phyloP scores from a whole-genome alignment of 1,284 basidiomycete genomes.

The Apiotrichum porosum region DNA sequence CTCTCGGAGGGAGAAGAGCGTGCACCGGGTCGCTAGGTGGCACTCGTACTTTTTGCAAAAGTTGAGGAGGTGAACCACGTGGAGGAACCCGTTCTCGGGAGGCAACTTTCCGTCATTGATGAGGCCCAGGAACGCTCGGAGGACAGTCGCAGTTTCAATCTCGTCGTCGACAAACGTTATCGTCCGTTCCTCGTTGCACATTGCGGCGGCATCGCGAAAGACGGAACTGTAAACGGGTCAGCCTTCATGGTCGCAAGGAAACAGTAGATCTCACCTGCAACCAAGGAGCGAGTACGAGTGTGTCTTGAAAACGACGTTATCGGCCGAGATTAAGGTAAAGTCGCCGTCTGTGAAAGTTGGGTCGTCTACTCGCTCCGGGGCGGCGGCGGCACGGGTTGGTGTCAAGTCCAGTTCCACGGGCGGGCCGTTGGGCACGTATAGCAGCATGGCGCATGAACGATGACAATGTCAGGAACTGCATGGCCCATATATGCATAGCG shows the following conservation, averaged over 20 bases:
- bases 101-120: not conserved
- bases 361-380: too few relatives aligned
- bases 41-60: constrained; percentile 4
- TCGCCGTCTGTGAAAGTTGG: not conserved
- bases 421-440: too few relatives aligned
- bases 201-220: not conserved
- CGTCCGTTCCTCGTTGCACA: not conserved
- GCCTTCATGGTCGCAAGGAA: not conserved
- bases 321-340: constrained; percentile 7
- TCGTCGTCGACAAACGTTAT: constrained; percentile 2
- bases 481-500: too few relatives aligned
- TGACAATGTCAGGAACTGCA: too few relatives aligned
- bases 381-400: too few relatives aligned
- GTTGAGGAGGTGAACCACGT: not conserved
- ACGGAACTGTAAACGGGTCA: not conserved
- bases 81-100: not conserved
- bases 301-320: not conserved
- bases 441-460: too few relatives aligned
- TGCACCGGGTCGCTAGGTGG: not conserved
- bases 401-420: too few relatives aligned
- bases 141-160: not conserved
- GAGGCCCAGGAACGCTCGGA: constrained; percentile 2
- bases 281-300: not conserved
- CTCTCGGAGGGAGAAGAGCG: not conserved
- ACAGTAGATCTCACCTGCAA: not conserved